These are phyloP conservation scores for Lachnellula hyalina DNA, from an alignment of 2,329 filamentous ascomycete genomes.

Conservation along the genomic window DNA sequence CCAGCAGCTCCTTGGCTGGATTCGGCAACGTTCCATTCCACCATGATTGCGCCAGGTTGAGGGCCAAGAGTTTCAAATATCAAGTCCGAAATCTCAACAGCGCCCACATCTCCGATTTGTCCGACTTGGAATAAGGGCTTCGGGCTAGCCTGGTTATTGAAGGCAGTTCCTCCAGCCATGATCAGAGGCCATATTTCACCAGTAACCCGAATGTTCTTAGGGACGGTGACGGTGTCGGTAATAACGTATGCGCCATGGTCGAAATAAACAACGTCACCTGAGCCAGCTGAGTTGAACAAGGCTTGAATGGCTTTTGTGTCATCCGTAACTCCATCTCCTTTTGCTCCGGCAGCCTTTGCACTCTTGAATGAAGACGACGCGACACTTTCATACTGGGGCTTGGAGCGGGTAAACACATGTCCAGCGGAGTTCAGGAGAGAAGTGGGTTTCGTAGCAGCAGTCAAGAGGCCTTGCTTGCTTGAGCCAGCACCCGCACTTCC, in stretches of 20 bases:
- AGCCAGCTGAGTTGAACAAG: conserved; percentile 61
- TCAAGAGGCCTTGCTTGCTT: conserved; percentile 54
- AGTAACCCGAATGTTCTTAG: conserved; percentile 77
- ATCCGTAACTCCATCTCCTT: conserved; percentile 81
- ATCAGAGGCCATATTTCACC: conserved; percentile 91
- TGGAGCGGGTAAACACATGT: conserved; percentile 74
- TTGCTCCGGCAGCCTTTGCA: conserved; percentile 76
- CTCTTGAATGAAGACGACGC: conserved; percentile 69
- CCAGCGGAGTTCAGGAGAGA: conserved; percentile 58
- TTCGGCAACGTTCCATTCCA: conserved; percentile 84
- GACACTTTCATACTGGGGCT: conserved; percentile 78
- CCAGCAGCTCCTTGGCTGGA: conserved; percentile 63
- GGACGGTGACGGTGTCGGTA: conserved; percentile 64
- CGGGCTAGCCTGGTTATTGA: conserved; percentile 70
- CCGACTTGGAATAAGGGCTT: conserved; percentile 84
- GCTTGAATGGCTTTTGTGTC: conserved; percentile 82
- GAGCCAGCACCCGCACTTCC: conserved; percentile 37
- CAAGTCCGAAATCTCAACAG: conserved; percentile 82
- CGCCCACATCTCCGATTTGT: conserved; percentile 66
- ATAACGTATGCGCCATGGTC: conserved; percentile 64
- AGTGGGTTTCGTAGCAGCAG: conserved; percentile 56
- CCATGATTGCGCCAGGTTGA: conserved; percentile 79
- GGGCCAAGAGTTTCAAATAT: conserved; percentile 76
- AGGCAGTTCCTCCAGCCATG: conserved; percentile 72
- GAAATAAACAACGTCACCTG: conserved; percentile 66